Percentiles rank a stretch among this genome's conserved stretches.
These are phyloP conservation scores for Aspergillus fructus DNA, from an alignment of 2,329 filamentous ascomycete genomes.

Conservation along the genomic window DNA sequence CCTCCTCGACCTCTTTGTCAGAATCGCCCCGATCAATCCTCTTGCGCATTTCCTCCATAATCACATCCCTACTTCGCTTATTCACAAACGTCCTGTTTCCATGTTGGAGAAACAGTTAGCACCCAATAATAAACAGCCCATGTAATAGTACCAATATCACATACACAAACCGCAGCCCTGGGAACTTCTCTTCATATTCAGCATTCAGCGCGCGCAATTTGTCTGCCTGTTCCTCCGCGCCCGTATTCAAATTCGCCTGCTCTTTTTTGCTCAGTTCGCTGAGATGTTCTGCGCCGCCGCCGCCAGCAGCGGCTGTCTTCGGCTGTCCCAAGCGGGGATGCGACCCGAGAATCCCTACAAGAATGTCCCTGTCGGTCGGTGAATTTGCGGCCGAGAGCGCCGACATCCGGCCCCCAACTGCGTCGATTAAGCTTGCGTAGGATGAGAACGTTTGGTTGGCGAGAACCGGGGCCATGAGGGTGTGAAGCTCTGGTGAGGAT, in stretches of 20 bases:
- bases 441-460: slow-evolving; percentile 59
- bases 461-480: slow-evolving; percentile 68
- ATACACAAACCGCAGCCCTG: slow-evolving; percentile 71
- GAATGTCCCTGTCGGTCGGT: slow-evolving; percentile 52
- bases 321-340: slow-evolving; percentile 78
- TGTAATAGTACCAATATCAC: not conserved
- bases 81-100: slow-evolving; percentile 74
- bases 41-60: slow-evolving; percentile 78
- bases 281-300: slow-evolving; percentile 49
- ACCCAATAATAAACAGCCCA: not conserved
- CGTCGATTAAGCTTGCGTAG: slow-evolving; percentile 69
- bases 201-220: slow-evolving; percentile 66
- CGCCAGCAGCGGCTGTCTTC: slow-evolving; percentile 33
- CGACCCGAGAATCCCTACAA: slow-evolving; percentile 73
- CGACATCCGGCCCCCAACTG: slow-evolving; percentile 63
- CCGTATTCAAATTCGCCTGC: slow-evolving; percentile 70
- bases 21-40: slow-evolving; percentile 70
- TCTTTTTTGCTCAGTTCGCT: slow-evolving; percentile 78
- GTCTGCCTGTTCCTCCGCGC: slow-evolving; percentile 44
- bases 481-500: slow-evolving; percentile 71
- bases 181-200: slow-evolving; percentile 78
- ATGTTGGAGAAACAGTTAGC: not conserved
- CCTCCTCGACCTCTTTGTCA: slow-evolving; percentile 67
- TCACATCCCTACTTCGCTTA: slow-evolving; percentile 67
- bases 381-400: slow-evolving; percentile 55